These are phyloP conservation scores for Rubus idaeus DNA, from an alignment of 306 rosid species.

Conservation along the genomic window DNA sequence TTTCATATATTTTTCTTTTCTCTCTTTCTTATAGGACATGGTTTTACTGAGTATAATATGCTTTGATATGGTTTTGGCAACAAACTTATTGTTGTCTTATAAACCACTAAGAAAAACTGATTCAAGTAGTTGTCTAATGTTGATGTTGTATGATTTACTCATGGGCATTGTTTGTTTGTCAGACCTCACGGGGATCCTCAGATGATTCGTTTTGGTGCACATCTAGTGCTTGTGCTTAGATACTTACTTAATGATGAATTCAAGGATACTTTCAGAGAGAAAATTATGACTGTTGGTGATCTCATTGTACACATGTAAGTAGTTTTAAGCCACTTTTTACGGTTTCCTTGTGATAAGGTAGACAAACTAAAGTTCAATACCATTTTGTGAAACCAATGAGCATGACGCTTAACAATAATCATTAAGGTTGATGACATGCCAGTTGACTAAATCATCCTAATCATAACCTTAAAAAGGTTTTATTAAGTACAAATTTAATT, in stretches of 20 bases:
- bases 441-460: not conserved
- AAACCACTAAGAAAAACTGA: not conserved
- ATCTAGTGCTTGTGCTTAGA: constrained; percentile 91
- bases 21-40: not conserved
- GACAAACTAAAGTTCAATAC: not conserved
- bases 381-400: constrained; percentile 8
- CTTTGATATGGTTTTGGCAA: not conserved
- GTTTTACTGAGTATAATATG: not conserved
- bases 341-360: constrained; percentile 12
- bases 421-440: not conserved
- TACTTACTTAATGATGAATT: constrained; percentile 75
- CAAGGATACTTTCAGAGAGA: constrained; percentile 73
- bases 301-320: constrained; percentile 93
- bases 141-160: constrained; percentile 27
- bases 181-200: constrained; percentile 97
- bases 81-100: not conserved
- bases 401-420: not conserved
- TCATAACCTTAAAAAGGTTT: not conserved
- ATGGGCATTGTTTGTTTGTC: constrained; percentile 26
- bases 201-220: constrained; percentile 98
- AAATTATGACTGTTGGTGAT: constrained; percentile 81
- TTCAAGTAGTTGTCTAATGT: constrained; percentile 12
- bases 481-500: not conserved
- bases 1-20: not conserved
- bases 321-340: constrained; percentile 29